Base-by-base conservation (phyloP, 2,329 filamentous ascomycete genomes). In the Pseudopithomyces chartarum region DNA sequence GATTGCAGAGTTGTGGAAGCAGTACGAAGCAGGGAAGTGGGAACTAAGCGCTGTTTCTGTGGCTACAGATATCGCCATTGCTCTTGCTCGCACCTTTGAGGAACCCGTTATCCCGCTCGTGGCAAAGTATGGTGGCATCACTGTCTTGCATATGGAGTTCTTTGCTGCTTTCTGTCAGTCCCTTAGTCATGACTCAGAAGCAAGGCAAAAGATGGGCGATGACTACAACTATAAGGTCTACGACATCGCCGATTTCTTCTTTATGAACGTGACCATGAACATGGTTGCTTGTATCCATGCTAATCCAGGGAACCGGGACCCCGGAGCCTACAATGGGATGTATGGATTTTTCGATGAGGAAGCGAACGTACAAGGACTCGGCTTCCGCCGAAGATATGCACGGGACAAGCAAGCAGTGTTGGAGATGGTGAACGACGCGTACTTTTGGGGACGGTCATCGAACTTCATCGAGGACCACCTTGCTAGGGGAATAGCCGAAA, bases 151-250 rank as follows among this genome's bases (percentile, higher is more conserved):
- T 19, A 13, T 23, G 22, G n/a, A 20, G 11, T 46, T 32, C 44
- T 7, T 46, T 12, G 17, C 23, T 12, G 13, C 46, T 15, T 15
- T 49, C 6, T 8, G 46, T 23, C 36, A 38, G 15, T 3, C 46
- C 12, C 17, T 46, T 3, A 26, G 44, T 34, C 8, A 32, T 22
- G 17, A 20, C 6, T 11, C 11, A 5, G 39, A 43, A 4, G 39
- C 20, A 7, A 43, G 15, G n/a, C 17, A 45, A 6, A 2, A 15
- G 15, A 3, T 5, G 2, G 43, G 23, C 22, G 39, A 34, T 45
- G 50, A 52, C 13, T 34, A 44, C 39, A 51, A 51, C 48, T 51
- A 22, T 36, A 32, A 3, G 19, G 36, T 36, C 10, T 51, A 40
- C 23, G 20, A 42, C 22, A 20, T 51, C 11, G 36, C 3, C 34